Conservation (phyloP, 2,329 filamentous ascomycete species). For the Xylariaceae sp. region DNA sequence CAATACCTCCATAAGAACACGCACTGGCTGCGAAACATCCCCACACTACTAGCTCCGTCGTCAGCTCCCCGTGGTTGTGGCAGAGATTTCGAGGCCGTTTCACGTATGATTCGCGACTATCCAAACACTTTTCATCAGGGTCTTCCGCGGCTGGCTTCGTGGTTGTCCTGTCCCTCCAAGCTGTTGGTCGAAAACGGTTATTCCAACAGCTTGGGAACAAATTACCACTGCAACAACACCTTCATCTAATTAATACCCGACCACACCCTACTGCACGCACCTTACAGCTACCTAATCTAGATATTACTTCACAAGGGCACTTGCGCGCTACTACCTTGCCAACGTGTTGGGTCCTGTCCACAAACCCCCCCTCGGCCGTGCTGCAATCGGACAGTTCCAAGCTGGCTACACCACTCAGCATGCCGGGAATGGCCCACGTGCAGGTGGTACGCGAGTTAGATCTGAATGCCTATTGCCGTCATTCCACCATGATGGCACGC, state of each 20-base stretch:
- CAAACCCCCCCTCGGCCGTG: conserved; percentile 4
- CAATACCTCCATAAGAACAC: conserved; percentile 6
- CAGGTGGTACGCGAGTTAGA: conserved; percentile 31
- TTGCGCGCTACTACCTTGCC: conserved; percentile 10
- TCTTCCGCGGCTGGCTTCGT: conserved; percentile 10
- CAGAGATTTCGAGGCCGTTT: background rate
- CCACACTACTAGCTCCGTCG: conserved; percentile 1
- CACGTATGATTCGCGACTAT: conserved; percentile 5
- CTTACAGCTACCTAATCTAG: too few species aligned
- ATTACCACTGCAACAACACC: conserved; percentile 18
- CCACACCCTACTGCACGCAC: conserved; percentile 1
- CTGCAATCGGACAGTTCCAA: background rate
- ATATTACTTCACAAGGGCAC: background rate
- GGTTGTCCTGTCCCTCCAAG: conserved; percentile 6
- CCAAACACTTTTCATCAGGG: conserved; percentile 2
- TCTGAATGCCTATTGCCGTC: conserved; percentile 30
- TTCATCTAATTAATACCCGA: conserved; percentile 16
- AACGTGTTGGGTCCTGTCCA: too few species aligned
- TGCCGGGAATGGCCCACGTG: conserved; percentile 31
- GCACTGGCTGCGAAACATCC: conserved; percentile 7
- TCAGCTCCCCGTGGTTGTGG: background rate
- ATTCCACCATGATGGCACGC: conserved; percentile 47
- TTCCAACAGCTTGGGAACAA: conserved; percentile 23
- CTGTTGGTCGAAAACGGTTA: conserved; percentile 6
- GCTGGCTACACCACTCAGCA: conserved; percentile 26